phyloP scores from a whole-genome alignment of 2,329 filamentous ascomycete species.

The Canariomyces notabilis region DNA sequence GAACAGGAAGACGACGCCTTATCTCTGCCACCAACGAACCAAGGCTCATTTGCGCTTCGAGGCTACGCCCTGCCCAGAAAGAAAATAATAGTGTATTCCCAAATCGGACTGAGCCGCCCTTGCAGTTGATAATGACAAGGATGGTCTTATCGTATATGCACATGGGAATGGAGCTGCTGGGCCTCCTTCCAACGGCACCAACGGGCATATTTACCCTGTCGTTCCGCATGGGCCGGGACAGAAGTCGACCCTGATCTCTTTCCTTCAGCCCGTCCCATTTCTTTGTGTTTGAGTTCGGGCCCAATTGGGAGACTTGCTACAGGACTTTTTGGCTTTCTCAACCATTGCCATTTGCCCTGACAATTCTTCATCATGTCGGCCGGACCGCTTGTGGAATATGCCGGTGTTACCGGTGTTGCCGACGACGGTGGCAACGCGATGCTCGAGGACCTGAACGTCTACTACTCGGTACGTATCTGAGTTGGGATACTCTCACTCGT shows the following conservation, averaged over 20 bases:
- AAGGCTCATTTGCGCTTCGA: too few species aligned
- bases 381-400: conserved; percentile 38
- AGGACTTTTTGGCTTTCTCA: not conserved
- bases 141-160: conserved; percentile 19
- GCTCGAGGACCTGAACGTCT: conserved; percentile 74
- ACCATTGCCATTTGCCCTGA: not conserved
- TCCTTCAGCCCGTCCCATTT: not conserved
- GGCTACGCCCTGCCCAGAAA: conserved; percentile 13
- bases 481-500: conserved; percentile 9
- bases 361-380: conserved; percentile 29
- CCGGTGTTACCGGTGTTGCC: conserved; percentile 45
- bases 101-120: conserved; percentile 15
- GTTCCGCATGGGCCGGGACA: not conserved
- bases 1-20: conserved; percentile 14
- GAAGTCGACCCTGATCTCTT: not conserved
- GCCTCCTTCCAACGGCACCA: not conserved
- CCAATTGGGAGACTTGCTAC: not conserved
- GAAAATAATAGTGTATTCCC: conserved; percentile 7
- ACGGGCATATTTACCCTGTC: not conserved
- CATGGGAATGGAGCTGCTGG: not conserved
- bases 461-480: conserved; percentile 61
- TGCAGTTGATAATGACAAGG: conserved; percentile 6
- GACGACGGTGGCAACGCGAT: conserved; percentile 46
- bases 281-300: too few species aligned
- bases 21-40: conserved; percentile 15